Evolutionary conservation across 1,284 basidiomycete genomes (phyloP).

Genomic region (Rhodotorula mucilaginosa): DNA sequence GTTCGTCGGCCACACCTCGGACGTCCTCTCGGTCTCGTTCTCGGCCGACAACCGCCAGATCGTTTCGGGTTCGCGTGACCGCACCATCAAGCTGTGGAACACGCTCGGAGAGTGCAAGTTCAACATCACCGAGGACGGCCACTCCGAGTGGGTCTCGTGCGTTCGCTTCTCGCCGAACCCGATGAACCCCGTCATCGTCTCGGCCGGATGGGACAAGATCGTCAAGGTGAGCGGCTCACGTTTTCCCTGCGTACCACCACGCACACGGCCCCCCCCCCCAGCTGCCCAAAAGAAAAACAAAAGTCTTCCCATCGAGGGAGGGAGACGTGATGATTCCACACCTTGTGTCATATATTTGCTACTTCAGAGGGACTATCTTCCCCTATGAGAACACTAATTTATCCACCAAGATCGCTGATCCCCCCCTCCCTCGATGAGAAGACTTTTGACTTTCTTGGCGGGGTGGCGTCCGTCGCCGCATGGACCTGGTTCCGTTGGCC

Average conservation of each 20-base stretch:
- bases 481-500: too few species aligned
- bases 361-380: slow-evolving; percentile 66
- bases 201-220: slow-evolving; percentile 99
- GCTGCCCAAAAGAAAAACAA: neutral
- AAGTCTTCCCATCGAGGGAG: too few species aligned
- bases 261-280: neutral
- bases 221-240: slow-evolving; percentile 76
- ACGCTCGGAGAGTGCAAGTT: slow-evolving; percentile 99
- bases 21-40: slow-evolving; percentile 97
- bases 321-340: slow-evolving; percentile 52
- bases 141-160: slow-evolving; percentile 97
- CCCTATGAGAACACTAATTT: slow-evolving; percentile 64
- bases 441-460: too few species aligned
- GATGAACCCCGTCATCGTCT: slow-evolving; percentile 96
- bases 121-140: slow-evolving; percentile 98
- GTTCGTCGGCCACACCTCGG: slow-evolving; percentile 97
- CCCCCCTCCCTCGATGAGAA: too few species aligned
- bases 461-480: too few species aligned
- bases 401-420: slow-evolving; percentile 74
- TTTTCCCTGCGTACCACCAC: slow-evolving; percentile 16
- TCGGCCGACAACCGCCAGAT: slow-evolving; percentile 98
- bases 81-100: slow-evolving; percentile 99
- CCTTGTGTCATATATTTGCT: slow-evolving; percentile 65
- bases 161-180: slow-evolving; percentile 99
- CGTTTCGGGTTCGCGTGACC: slow-evolving; percentile 95